Conservation (phyloP, 177 flowering plant genomes). For the Telopea speciosissima region DNA sequence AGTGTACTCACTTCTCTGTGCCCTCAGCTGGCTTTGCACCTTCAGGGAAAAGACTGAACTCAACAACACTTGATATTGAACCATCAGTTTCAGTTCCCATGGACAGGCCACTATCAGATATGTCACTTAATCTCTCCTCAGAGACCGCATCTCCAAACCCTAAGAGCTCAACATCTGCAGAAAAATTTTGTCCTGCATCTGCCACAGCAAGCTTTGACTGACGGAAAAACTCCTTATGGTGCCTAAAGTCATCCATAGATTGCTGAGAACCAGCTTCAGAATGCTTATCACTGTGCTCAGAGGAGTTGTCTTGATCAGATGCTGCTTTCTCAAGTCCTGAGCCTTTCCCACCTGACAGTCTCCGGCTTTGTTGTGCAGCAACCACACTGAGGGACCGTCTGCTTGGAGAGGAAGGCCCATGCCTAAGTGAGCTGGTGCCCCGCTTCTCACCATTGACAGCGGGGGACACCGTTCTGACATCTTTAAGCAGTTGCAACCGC, state of each 20-base stretch:
- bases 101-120: constrained; percentile 86
- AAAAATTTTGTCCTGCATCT: constrained; percentile 27
- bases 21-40: constrained; percentile 32
- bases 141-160: constrained; percentile 74
- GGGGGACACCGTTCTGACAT: constrained; percentile 14
- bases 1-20: constrained; percentile 49
- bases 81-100: constrained; percentile 98
- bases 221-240: constrained; percentile 31
- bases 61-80: constrained; percentile 62
- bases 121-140: constrained; percentile 92
- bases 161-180: constrained; percentile 65
- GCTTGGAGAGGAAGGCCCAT: constrained; percentile 59
- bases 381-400: constrained; percentile 42
- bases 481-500: constrained; percentile 44
- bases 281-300: constrained; percentile 59
- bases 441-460: constrained; percentile 37
- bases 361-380: constrained; percentile 30
- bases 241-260: constrained; percentile 56
- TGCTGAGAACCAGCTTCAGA: constrained; percentile 78
- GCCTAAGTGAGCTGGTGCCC: constrained; percentile 28
- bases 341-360: constrained; percentile 36
- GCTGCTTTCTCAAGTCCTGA: constrained; percentile 18
- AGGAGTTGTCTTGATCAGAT: constrained; percentile 27
- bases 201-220: constrained; percentile 30
- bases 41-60: constrained; percentile 81